Percentiles rank a stretch among this genome's conserved stretches.
phyloP scores from a whole-genome alignment of 345 rosid genomes.

The Passiflora organensis region DNA sequence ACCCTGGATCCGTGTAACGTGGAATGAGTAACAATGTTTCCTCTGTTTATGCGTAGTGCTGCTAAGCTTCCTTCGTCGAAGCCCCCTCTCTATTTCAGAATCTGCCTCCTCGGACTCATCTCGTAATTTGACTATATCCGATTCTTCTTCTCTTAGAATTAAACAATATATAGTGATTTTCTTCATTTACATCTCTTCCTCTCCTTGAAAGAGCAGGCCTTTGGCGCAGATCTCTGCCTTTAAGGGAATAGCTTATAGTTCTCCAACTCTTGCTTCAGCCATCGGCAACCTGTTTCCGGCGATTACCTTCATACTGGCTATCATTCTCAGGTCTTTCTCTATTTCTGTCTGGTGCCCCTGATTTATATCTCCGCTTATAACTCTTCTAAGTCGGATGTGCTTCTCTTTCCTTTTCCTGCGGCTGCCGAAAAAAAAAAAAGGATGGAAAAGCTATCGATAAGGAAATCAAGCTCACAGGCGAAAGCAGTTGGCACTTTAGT shows the following conservation, averaged over 20 bases:
- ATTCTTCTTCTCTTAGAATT: no score
- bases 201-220: neutral
- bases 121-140: no score
- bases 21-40: neutral
- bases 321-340: conserved; percentile 17
- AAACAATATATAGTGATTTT: no score
- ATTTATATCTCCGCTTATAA: no score
- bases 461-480: conserved; percentile 15
- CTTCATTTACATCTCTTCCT: neutral
- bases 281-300: conserved; percentile 26
- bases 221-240: conserved; percentile 1
- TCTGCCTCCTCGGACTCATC: conserved; percentile 40
- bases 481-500: conserved; percentile 16
- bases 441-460: conserved; percentile 13
- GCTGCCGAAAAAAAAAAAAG: neutral
- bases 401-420: no score
- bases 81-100: conserved; percentile 24
- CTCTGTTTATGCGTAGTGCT: no score
- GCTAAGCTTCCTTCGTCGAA: conserved; percentile 17
- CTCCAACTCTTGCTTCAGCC: conserved; percentile 23
- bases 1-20: no score
- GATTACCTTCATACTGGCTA: conserved; percentile 24
- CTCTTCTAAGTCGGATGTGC: no score
- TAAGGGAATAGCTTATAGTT: conserved; percentile 21
- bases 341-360: no score